phyloP scores from a whole-genome alignment of 768 basidiomycete genomes.

The Rubroboletus satanas region DNA sequence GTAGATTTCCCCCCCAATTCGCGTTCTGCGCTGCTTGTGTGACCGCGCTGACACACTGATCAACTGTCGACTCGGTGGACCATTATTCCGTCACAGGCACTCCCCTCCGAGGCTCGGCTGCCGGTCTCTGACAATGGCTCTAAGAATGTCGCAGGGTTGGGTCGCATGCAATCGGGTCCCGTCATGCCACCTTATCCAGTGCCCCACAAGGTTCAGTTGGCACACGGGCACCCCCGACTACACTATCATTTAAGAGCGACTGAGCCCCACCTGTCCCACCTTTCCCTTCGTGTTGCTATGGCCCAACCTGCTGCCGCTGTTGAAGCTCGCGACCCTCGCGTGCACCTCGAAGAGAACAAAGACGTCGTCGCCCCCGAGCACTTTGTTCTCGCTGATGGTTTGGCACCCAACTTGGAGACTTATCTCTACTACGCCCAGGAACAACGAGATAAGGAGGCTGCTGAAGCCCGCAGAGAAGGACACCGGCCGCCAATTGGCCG shows the following conservation, averaged over 20 bases:
- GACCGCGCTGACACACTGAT: neutral
- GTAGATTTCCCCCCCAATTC: neutral
- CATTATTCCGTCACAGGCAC: neutral
- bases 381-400: slow-evolving; percentile 18
- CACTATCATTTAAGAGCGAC: slow-evolving; percentile 1
- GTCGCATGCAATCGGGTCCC: neutral
- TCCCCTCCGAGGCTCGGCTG: neutral
- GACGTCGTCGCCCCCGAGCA: slow-evolving; percentile 13
- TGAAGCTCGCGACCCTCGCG: slow-evolving; percentile 17
- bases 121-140: neutral
- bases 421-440: slow-evolving; percentile 31
- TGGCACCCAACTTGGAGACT: slow-evolving; percentile 29
- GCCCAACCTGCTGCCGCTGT: slow-evolving; percentile 17
- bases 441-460: slow-evolving; percentile 28
- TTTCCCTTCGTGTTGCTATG: slow-evolving; percentile 15
- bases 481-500: slow-evolving; percentile 10
- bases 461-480: slow-evolving; percentile 18
- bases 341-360: slow-evolving; percentile 3
- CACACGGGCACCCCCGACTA: neutral
- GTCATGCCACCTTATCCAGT: neutral
- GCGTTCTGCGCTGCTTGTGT: neutral
- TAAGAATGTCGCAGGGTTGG: neutral
- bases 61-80: neutral
- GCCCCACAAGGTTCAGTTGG: neutral
- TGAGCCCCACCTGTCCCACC: neutral